Base-by-base conservation (phyloP, 2,329 filamentous ascomycete species). In the Fusarium verrucosum region DNA sequence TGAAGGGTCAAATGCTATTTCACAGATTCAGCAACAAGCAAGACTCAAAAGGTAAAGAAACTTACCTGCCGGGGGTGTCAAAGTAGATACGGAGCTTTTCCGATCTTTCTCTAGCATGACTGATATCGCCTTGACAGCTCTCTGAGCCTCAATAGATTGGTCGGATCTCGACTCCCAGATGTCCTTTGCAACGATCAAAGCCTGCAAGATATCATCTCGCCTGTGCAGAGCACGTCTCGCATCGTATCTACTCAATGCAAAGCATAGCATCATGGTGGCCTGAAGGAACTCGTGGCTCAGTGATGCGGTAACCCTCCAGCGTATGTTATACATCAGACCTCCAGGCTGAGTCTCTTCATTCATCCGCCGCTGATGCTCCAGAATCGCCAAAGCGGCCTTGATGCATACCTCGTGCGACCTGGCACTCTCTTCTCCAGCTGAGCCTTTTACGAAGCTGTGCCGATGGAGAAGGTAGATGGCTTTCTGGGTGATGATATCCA, bases 221-320 rank as follows among this genome's bases (percentile, higher is more conserved):
- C 30, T 30, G 11, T 40, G 22, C 5, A 50, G 37, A 41, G 32
- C 16, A 20, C 30, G 35, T 5, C 30, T 44, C 5, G n/a, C 14
- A 4, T 51, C 30, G 3, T 20, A 45, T 38, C 42, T 55, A 22
- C 49, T 66, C 11, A 69, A 20, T 8, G 54, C 49, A 46, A 63
- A 54, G 36, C 65, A 68, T 10, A 66, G n/a, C 62, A 68, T 68
- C 50, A 57, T 63, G 10, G 54, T 66, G 20, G 62, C 58, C 25
- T 58, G 65, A 8, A 68, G 37, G 22, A 68, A 66, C 22, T 68
- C 65, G 17, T 55, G 54, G 8, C 53, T 63, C 10, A 68, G 54
- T 14, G 58, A 57, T 10, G 65, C 42, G 7, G 53, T 44, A 28
- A 68, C 58, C 25, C 62, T 66, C 62, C 65, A 68, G 14, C 58